These are phyloP conservation scores for Apiospora aurea DNA, from an alignment of 2,329 filamentous ascomycete genomes.

Conservation along the genomic window DNA sequence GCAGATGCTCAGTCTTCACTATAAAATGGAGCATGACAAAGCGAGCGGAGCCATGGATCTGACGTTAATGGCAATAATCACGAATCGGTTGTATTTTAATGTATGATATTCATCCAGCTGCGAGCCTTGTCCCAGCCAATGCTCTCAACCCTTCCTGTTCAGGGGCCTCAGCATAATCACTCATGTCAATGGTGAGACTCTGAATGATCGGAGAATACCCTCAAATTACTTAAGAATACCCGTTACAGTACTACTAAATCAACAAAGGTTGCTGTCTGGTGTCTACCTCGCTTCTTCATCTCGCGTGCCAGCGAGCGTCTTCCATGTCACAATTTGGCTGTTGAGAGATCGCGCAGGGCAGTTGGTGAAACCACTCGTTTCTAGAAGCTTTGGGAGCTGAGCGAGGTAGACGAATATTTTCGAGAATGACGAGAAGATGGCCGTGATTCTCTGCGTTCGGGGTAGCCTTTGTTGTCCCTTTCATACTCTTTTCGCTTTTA, in stretches of 20 bases:
- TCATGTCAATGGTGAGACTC: too few species aligned
- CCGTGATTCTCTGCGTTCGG: not conserved
- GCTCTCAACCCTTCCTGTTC: too few species aligned
- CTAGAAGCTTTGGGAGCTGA: not conserved
- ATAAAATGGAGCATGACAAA: not conserved
- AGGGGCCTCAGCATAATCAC: too few species aligned
- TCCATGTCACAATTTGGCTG: too few species aligned
- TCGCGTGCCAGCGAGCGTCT: too few species aligned
- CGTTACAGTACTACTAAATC: too few species aligned
- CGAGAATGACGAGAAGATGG: not conserved
- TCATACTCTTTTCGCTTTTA: not conserved
- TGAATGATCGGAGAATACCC: too few species aligned
- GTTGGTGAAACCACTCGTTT: not conserved
- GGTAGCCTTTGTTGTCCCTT: not conserved
- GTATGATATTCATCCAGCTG: not conserved
- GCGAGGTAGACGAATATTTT: not conserved
- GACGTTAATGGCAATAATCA: not conserved
- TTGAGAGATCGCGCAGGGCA: not conserved
- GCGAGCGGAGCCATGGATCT: not conserved
- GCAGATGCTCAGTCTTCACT: not conserved
- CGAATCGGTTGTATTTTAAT: not conserved
- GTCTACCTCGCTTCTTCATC: too few species aligned
- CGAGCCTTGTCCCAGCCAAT: too few species aligned
- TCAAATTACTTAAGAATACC: too few species aligned
- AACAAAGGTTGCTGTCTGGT: too few species aligned